Percentiles rank a stretch among this genome's conserved stretches.
phyloP scores from a whole-genome alignment of 257 asterid species.

The Petunia secreta region DNA sequence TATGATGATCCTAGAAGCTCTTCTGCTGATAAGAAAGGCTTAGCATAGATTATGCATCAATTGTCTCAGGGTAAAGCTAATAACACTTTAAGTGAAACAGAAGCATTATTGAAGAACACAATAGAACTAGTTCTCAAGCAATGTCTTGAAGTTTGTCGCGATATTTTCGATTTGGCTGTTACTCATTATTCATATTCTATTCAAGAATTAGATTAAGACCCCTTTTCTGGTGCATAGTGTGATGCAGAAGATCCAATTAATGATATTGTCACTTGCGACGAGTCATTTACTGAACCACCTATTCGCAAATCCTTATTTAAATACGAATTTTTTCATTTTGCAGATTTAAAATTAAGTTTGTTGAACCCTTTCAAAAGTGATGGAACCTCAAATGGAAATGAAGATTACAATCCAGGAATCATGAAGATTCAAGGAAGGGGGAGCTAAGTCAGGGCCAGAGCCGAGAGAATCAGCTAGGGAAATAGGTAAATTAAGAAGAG shows the following conservation, averaged over 20 bases:
- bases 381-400: no score
- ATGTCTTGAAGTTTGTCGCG: neutral
- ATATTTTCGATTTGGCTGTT: neutral
- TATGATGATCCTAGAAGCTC: neutral
- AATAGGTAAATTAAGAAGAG: no score
- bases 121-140: neutral
- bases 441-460: no score
- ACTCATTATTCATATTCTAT: neutral
- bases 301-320: neutral
- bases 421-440: no score
- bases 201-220: neutral
- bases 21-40: neutral
- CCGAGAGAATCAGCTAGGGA: no score
- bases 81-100: neutral
- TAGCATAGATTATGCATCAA: neutral
- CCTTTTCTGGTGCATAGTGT: neutral
- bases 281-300: neutral
- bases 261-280: neutral
- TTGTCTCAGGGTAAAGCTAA: neutral
- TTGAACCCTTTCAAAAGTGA: neutral
- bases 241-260: accelerated
- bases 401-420: no score
- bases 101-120: neutral
- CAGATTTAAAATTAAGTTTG: neutral
- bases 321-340: neutral